Evolutionary conservation across 768 basidiomycete species (phyloP), one percentile per base, ranked within the genome.

Genomic region (Wakefieldia striispora): DNA sequence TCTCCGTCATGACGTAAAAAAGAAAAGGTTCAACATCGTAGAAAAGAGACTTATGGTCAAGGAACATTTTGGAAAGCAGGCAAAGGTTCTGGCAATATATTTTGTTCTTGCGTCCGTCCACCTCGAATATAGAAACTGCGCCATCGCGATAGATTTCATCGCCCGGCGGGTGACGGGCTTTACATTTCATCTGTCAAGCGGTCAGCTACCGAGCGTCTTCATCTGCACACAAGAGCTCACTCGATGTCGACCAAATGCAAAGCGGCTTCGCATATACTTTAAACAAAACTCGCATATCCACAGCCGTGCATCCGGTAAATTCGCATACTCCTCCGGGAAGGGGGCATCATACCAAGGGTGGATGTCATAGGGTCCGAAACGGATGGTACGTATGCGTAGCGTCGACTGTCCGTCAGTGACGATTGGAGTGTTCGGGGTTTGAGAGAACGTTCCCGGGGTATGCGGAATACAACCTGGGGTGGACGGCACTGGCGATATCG

Each of bases 71-170:
- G 50, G 95, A 95, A 34, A 98, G 78, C 51, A 98, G 76, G 69
- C 95, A 98, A 23, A 99, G 80, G 68, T 99, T 98, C 67, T 99
- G 97, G 67, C 97, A 98, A 68, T 97, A 99, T 62, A 98, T 98
- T 90, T 98, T 99, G 77, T 95, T 97, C 73, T 93, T 92, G 59
- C 97, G 82, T 39, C 97, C 97, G 67, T 98, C 97, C 24, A 99
- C 95, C 67, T 99, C 97, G 62, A 95, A 99, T 52, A 99, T 87
- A 6, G 93, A 95, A 37, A 98, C 75, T 26, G 64, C 66, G 20
- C 86, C 86, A 67, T 98, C 95, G 35, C 95, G 79, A 67, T 99
- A 98, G 35, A 99, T 97, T 69, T 98, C 97, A 66, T 98, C 95
- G 9, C 97, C 97, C 14, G 95, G 97, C 7, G 97, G 97, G 77